phyloP scores from a whole-genome alignment of 2,329 filamentous ascomycete genomes.

The Talaromyces sp. region DNA sequence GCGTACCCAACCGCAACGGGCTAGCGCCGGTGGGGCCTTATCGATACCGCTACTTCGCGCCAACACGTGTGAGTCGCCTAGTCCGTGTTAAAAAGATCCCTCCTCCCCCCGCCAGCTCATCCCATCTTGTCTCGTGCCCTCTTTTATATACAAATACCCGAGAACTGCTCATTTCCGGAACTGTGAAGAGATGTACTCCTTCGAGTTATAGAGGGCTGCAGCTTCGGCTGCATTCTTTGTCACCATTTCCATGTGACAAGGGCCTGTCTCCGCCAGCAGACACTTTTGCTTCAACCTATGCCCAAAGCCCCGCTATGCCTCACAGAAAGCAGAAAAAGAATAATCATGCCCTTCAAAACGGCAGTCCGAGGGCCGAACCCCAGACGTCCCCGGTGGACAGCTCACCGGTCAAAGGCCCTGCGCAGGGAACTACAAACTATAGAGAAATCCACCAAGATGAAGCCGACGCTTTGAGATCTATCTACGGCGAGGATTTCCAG shows the following conservation, averaged over 20 bases:
- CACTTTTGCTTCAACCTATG: constrained; percentile 18
- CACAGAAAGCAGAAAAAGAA: constrained; percentile 41
- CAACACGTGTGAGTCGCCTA: neutral
- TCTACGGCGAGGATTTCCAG: constrained; percentile 84
- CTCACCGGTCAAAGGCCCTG: constrained; percentile 25
- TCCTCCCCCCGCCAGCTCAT: neutral
- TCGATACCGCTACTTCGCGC: constrained; percentile 14
- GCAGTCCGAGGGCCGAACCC: constrained; percentile 32
- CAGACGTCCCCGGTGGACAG: constrained; percentile 26
- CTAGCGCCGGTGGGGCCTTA: constrained; percentile 7
- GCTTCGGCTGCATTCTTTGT: constrained; percentile 39
- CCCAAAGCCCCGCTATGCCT: constrained; percentile 38
- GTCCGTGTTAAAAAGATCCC: neutral
- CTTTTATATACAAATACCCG: neutral
- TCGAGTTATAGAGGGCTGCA: constrained; percentile 36
- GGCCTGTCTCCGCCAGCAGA: constrained; percentile 19
- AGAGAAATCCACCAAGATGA: constrained; percentile 83
- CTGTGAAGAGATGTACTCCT: constrained; percentile 21
- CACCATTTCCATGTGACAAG: constrained; percentile 23
- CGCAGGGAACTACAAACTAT: constrained; percentile 56
- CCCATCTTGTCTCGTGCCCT: neutral
- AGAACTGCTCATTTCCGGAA: neutral
- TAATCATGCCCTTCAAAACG: constrained; percentile 26
- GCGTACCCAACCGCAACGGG: constrained; percentile 1
- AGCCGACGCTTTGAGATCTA: constrained; percentile 75